Base-by-base conservation (phyloP, 352 stramenopile species). In the Globisporangium polare region DNA sequence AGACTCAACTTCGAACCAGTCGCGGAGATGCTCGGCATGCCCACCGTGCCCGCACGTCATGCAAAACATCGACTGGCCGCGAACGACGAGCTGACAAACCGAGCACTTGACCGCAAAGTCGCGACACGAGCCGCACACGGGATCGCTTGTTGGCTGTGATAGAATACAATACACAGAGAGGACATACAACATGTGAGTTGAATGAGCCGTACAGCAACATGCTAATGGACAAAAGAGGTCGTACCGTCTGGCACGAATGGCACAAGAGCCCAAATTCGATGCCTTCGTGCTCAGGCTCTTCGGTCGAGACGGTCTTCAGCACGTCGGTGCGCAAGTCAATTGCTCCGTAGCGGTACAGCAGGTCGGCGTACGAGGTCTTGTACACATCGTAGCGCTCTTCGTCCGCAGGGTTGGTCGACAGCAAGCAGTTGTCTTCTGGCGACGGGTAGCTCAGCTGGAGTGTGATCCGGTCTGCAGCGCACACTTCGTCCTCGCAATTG, bases 21-120 rank as follows among this genome's bases (percentile, higher is more conserved):
- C 78, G 53, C 77, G 82, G 22, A 94, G 61, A 54, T 95, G 86
- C 39, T 71, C 59, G 5, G 75, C 75, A 52, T 95, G 86, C 51
- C 86, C 86, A 26, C 86, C 86, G 55, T 95, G 86, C 26, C 86
- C 86, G 47, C 86, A 95, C 0, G 77, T 88, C 69, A 94, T 87
- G 60, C 86, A 95, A 58, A 89, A 94, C 83, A 93, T 92, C 20
- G 82, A 92, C 61, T 95, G 82, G 1, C 86, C 86, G 29, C 86
- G 80, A 43, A 95, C 83, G 12, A 88, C 82, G 27, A 95, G 77
- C 54, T 94, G 82, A 47, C 86, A 95, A 43, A 95, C 65, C 0
- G 83, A 90, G 64, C 86, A 95, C 45, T 85, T 82, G 62, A 93
- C 61, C 22, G 83, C 77, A 60, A 95, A 94, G 35, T 92, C 82